Conservation (phyloP, 179 eudicot genomes). For the Silene coronaria region DNA sequence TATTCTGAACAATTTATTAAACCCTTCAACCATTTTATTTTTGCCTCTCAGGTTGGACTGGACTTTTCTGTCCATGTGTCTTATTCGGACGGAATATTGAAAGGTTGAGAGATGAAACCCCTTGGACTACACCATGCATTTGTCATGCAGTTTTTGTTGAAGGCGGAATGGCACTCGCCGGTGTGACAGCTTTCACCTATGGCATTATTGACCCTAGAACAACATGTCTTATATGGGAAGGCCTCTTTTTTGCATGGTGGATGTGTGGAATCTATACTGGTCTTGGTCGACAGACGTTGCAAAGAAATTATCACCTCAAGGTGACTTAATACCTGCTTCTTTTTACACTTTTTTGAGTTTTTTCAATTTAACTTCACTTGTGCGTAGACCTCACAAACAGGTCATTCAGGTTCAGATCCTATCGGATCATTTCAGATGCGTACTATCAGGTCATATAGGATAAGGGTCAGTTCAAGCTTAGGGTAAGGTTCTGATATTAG, state of each 20-base stretch:
- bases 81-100: slow-evolving; percentile 81
- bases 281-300: slow-evolving; percentile 64
- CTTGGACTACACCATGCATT: slow-evolving; percentile 74
- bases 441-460: too few species aligned
- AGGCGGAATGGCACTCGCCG: slow-evolving; percentile 83
- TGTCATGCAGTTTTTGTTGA: slow-evolving; percentile 84
- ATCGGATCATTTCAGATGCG: too few species aligned
- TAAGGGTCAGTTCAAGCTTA: too few species aligned
- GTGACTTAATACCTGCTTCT: slow-evolving; percentile 28
- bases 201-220: slow-evolving; percentile 74
- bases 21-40: background rate
- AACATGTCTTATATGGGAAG: slow-evolving; percentile 70
- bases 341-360: too few species aligned
- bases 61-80: slow-evolving; percentile 83
- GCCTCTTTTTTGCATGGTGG: slow-evolving; percentile 87
- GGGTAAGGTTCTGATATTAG: too few species aligned
- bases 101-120: slow-evolving; percentile 72
- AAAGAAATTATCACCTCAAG: slow-evolving; percentile 91
- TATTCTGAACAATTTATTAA: background rate
- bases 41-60: slow-evolving; percentile 61
- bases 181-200: slow-evolving; percentile 55
- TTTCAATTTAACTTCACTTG: too few species aligned
- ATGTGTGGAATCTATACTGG: slow-evolving; percentile 96
- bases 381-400: too few species aligned
- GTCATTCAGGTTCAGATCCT: too few species aligned